Percentiles rank a stretch among this genome's conserved stretches.
Conservation (phyloP, 1,284 basidiomycete genomes). For the Rhodofomes roseus region DNA sequence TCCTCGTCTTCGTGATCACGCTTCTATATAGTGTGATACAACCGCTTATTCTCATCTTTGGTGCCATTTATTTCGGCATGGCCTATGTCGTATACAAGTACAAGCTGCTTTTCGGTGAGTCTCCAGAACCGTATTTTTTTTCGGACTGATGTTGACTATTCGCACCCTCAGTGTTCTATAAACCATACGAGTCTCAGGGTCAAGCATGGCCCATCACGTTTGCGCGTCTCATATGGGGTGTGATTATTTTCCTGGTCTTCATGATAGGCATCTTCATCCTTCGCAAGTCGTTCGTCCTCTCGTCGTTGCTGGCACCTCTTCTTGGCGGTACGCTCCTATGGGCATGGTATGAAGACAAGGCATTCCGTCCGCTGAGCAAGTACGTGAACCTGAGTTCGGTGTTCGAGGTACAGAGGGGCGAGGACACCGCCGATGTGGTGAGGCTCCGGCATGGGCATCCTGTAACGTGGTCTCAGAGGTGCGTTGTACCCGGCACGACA, state of each 20-base stretch:
- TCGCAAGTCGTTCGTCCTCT: constrained; percentile 71
- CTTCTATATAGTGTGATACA: constrained; percentile 94
- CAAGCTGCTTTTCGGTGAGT: constrained; percentile 87
- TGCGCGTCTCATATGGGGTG: constrained; percentile 82
- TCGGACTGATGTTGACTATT: constrained; percentile 3
- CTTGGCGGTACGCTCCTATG: constrained; percentile 75
- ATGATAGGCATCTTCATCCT: constrained; percentile 94
- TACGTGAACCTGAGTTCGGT: constrained; percentile 85
- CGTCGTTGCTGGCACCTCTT: constrained; percentile 79
- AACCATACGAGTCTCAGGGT: constrained; percentile 89
- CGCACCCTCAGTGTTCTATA: constrained; percentile 72
- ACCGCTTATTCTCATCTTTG: constrained; percentile 92
- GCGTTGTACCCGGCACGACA: constrained; percentile 15
- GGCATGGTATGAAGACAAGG: constrained; percentile 72
- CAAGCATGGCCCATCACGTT: constrained; percentile 95
- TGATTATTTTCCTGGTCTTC: constrained; percentile 85
- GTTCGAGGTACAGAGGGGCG: constrained; percentile 83
- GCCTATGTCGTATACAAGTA: constrained; percentile 97
- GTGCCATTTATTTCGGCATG: constrained; percentile 91
- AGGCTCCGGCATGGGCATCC: constrained; percentile 75
- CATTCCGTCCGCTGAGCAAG: constrained; percentile 76
- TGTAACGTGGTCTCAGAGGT: constrained; percentile 85
- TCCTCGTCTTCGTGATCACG: constrained; percentile 93
- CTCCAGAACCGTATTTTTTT: neutral
- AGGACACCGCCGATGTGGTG: constrained; percentile 73